phyloP scores from a whole-genome alignment of 371 early-diverging fungal genomes.

The Choanephora cucurbitarum region DNA sequence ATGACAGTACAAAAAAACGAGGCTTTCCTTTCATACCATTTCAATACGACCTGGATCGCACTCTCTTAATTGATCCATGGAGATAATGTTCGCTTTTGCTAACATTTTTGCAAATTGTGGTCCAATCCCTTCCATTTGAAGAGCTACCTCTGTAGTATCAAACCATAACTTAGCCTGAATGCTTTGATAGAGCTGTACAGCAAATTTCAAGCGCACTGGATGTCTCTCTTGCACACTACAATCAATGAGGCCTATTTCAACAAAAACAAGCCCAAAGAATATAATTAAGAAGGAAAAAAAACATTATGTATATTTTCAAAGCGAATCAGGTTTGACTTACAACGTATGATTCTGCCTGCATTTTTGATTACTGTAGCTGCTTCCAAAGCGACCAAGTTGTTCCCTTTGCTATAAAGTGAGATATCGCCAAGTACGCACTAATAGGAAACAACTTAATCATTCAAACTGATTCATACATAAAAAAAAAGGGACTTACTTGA shows the following conservation, averaged over 20 bases:
- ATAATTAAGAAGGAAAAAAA: no score
- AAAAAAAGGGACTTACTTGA: constrained; percentile 30
- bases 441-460: background rate
- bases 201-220: constrained; percentile 28
- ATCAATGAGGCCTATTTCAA: constrained; percentile 39
- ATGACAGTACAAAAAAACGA: no score
- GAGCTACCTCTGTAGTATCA: constrained; percentile 34
- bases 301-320: no score
- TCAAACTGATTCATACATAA: no score
- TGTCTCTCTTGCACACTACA: constrained; percentile 31
- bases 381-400: constrained; percentile 26
- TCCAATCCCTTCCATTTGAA: constrained; percentile 50
- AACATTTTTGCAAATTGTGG: constrained; percentile 32
- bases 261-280: no score
- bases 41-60: constrained; percentile 47
- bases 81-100: constrained; percentile 34
- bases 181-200: constrained; percentile 41
- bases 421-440: constrained; percentile 47
- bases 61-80: constrained; percentile 34
- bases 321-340: constrained; percentile 10
- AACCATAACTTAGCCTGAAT: constrained; percentile 47
- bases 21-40: constrained; percentile 25
- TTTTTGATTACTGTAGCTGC: constrained; percentile 31
- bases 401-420: constrained; percentile 29
- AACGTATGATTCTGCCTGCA: constrained; percentile 40